Evolutionary conservation across 2,329 filamentous ascomycete species (phyloP), one percentile per base, ranked within the genome.

Genomic region (Macrophomina pseudophaseolina): DNA sequence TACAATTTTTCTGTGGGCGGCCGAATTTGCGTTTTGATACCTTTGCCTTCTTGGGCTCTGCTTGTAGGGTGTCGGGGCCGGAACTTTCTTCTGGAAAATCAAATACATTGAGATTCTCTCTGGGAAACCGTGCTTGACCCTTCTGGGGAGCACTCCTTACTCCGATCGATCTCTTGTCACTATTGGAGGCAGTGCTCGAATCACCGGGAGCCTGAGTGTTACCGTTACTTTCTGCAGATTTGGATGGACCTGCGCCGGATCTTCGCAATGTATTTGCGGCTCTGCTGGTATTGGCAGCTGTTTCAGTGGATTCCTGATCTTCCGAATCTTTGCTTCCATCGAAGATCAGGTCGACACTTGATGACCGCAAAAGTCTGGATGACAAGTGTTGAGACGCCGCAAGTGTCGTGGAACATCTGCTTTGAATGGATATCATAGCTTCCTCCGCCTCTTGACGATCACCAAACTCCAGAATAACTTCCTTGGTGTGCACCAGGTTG

Each of bases 401-500:
- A 7, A 8, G 7, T 16, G 5, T 9, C 2, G 8, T 4, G 4
- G 5, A 16, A 16, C 42, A 60, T 33, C 35, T 46, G 8, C 33
- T 16, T 14, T 30, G n/a, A 28, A 62, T 28, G 16, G 8, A 8
- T 4, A 16, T 2, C 40, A 28, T 9, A 11, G 32, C 44, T 5
- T 49, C 44, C 30, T 38, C 23, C 2, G 58, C 32, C 8, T 49
- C 30, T 2, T 28, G 30, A 12, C 14, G 3, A 3, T 4, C 30
- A 8, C 11, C 42, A 23, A 62, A 35, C n/a, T 49, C 30, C 14
- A 62, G 6, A 4, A 11, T 72, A 14, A 78, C 49, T 2, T 72
- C 66, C 4, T 60, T 68, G 8, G 68, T 73, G 5, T 49, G 49
- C 42, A 66, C 70, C 44, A 69, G 64, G 5, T 66, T 51, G 23